Conservation (phyloP, 345 rosid species). For the Combretum micranthum region DNA sequence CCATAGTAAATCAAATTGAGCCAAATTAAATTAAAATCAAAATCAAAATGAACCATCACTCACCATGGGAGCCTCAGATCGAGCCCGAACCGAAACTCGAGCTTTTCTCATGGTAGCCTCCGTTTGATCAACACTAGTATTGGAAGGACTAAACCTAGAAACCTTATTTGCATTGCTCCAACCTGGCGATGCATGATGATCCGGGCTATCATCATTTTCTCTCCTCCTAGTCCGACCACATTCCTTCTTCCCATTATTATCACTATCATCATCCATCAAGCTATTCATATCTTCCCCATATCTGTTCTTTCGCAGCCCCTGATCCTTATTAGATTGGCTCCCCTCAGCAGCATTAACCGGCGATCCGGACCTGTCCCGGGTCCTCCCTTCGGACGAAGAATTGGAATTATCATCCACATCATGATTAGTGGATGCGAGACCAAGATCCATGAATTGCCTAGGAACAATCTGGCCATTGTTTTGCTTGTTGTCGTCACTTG, state of each 20-base stretch:
- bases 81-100: slow-evolving; percentile 59
- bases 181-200: slow-evolving; percentile 22
- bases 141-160: slow-evolving; percentile 34
- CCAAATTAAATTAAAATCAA: too few species aligned
- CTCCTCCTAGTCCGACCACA: slow-evolving; percentile 13
- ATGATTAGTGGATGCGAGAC: slow-evolving; percentile 21
- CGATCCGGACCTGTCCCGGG: slow-evolving; percentile 30
- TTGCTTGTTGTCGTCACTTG: slow-evolving; percentile 12
- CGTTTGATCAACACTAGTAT: slow-evolving; percentile 38
- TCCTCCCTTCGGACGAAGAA: slow-evolving; percentile 44
- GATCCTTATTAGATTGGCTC: slow-evolving; percentile 10
- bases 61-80: slow-evolving; percentile 38
- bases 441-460: slow-evolving; percentile 51
- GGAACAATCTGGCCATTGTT: slow-evolving; percentile 21
- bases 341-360: slow-evolving; percentile 20
- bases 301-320: too few species aligned
- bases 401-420: slow-evolving; percentile 32
- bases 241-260: slow-evolving; percentile 13
- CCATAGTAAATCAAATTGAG: too few species aligned
- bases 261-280: slow-evolving; percentile 12
- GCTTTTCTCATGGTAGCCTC: slow-evolving; percentile 72
- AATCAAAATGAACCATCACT: background rate
- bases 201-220: slow-evolving; percentile 32
- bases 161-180: slow-evolving; percentile 30
- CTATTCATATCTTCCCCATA: background rate